phyloP scores from a whole-genome alignment of 2,329 filamentous ascomycete species.

The Conoideocrella luteorostrata region DNA sequence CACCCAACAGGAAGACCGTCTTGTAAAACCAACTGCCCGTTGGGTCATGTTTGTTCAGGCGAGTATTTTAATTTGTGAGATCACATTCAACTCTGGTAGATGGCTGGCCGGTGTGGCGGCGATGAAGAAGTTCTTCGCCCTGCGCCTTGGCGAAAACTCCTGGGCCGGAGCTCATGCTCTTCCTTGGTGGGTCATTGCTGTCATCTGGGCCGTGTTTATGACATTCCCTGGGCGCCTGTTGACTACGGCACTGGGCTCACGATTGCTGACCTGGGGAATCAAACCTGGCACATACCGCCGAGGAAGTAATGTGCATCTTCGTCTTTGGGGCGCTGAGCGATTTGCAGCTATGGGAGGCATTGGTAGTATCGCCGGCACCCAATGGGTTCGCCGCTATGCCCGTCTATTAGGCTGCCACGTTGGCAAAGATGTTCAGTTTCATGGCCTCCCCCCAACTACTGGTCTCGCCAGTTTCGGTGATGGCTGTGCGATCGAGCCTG shows the following conservation, averaged over 20 bases:
- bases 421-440: slow-evolving; percentile 14
- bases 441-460: slow-evolving; percentile 12
- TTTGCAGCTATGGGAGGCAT: slow-evolving; percentile 10
- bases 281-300: slow-evolving; percentile 13
- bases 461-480: slow-evolving; percentile 15
- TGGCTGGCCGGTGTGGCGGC: slow-evolving; percentile 9
- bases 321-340: slow-evolving; percentile 14
- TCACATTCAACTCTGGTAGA: slow-evolving; percentile 10
- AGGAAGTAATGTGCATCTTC: slow-evolving; percentile 12
- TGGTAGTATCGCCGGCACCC: slow-evolving; percentile 12
- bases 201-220: slow-evolving; percentile 11
- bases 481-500: slow-evolving; percentile 14
- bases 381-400: slow-evolving; percentile 13
- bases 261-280: slow-evolving; percentile 12
- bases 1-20: slow-evolving; percentile 8
- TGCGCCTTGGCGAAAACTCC: neutral
- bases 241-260: slow-evolving; percentile 7
- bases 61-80: slow-evolving; percentile 8
- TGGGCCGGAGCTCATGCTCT: slow-evolving; percentile 11
- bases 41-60: slow-evolving; percentile 13
- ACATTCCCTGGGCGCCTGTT: slow-evolving; percentile 13
- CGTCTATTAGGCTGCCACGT: slow-evolving; percentile 15
- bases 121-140: slow-evolving; percentile 11
- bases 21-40: slow-evolving; percentile 14
- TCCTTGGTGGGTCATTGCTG: slow-evolving; percentile 11